These are phyloP conservation scores for Phytophthora pseudosyringae DNA, from an alignment of 352 stramenopile species.

Conservation along the genomic window DNA sequence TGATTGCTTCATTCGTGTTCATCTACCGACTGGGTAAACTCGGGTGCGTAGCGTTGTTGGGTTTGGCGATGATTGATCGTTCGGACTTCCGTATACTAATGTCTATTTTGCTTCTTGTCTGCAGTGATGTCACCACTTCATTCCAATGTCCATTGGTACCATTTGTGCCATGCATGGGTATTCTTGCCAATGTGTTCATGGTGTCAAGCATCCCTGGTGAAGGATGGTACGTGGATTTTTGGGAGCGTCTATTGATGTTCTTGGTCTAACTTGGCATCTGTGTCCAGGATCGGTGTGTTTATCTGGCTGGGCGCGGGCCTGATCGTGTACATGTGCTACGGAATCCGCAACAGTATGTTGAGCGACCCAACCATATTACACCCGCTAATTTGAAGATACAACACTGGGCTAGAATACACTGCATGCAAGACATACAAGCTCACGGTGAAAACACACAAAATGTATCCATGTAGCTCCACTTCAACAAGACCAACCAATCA, in stretches of 20 bases:
- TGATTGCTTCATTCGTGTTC: slow-evolving; percentile 51
- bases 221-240: slow-evolving; percentile 53
- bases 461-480: slow-evolving; percentile 22
- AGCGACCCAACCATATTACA: slow-evolving; percentile 30
- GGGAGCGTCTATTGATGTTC: not conserved
- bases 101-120: not conserved
- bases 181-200: slow-evolving; percentile 78
- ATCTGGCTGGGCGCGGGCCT: slow-evolving; percentile 75
- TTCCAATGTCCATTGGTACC: slow-evolving; percentile 74
- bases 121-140: slow-evolving; percentile 37
- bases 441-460: not conserved
- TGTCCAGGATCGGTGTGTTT: slow-evolving; percentile 65
- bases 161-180: slow-evolving; percentile 60
- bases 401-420: slow-evolving; percentile 13
- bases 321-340: slow-evolving; percentile 78
- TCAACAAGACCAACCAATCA: slow-evolving; percentile 30
- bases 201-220: slow-evolving; percentile 57
- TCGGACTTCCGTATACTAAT: not conserved
- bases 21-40: slow-evolving; percentile 70
- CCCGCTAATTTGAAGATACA: slow-evolving; percentile 34
- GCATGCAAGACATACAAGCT: slow-evolving; percentile 1
- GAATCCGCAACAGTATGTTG: slow-evolving; percentile 78
- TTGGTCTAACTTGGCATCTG: slow-evolving; percentile 15
- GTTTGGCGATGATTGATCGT: not conserved
- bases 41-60: slow-evolving; percentile 34